Conservation (phyloP, 2,329 filamentous ascomycete species). For the Xylaria sp. region DNA sequence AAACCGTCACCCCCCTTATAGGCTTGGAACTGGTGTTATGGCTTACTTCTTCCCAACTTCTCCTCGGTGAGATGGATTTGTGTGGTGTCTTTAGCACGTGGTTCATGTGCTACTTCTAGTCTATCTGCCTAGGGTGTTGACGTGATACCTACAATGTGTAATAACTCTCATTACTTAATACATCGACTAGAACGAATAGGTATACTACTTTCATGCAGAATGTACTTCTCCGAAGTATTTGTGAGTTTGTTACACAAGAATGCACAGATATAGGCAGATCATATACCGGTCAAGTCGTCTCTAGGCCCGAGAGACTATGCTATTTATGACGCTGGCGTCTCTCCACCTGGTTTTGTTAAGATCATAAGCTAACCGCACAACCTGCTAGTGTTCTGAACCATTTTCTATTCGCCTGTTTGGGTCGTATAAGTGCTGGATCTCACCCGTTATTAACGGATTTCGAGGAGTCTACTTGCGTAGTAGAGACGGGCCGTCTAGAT, state of each 20-base stretch:
- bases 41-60: not conserved
- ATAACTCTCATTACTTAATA: not conserved
- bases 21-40: not conserved
- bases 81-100: not conserved
- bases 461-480: not conserved
- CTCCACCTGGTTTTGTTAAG: slow-evolving; percentile 2
- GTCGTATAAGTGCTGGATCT: not conserved
- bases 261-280: not conserved
- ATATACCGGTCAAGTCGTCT: slow-evolving; percentile 6
- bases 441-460: not conserved
- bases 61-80: not conserved
- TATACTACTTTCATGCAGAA: not conserved
- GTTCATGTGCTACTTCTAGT: not conserved
- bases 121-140: not conserved
- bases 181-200: not conserved
- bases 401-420: not conserved
- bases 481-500: not conserved
- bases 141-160: not conserved
- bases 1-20: not conserved
- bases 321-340: not conserved
- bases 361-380: not conserved
- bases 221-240: slow-evolving; percentile 9
- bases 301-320: not conserved
- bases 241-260: slow-evolving; percentile 4
- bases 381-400: slow-evolving; percentile 6